phyloP scores from a whole-genome alignment of 176 grass and related monocot genomes.

The Carex kokanica region DNA sequence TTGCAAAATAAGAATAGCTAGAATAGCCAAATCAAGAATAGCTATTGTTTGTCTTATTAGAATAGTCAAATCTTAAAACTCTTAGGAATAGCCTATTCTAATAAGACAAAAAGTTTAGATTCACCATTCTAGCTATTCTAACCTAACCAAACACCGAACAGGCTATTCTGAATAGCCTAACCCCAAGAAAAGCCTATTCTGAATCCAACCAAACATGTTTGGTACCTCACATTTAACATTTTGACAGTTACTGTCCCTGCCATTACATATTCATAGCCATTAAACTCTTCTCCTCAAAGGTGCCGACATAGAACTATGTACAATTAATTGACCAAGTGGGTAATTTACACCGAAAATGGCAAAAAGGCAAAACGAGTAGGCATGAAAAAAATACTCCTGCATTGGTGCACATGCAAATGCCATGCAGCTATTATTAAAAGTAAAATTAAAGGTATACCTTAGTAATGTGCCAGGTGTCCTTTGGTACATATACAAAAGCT shows the following conservation, averaged over 20 bases:
- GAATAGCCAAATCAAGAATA: too few species aligned
- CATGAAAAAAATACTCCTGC: background rate
- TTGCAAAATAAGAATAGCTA: too few species aligned
- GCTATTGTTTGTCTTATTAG: too few species aligned
- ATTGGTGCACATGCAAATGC: background rate
- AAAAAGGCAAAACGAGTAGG: background rate
- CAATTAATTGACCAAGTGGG: background rate
- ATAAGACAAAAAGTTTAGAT: too few species aligned
- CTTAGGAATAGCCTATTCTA: too few species aligned
- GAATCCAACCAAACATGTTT: too few species aligned
- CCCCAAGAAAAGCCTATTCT: too few species aligned
- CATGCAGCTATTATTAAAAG: background rate
- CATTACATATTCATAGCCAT: background rate
- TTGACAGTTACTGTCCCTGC: background rate
- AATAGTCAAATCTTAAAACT: too few species aligned
- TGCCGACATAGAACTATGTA: background rate
- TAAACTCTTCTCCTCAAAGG: background rate
- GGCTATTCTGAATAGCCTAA: too few species aligned
- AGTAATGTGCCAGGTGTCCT: constrained; percentile 50
- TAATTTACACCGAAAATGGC: background rate
- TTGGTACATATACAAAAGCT: constrained; percentile 68
- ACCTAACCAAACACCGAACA: too few species aligned
- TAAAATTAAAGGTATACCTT: constrained; percentile 49
- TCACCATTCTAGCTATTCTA: too few species aligned
- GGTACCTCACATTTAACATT: background rate